These are phyloP conservation scores for Fomitopsis schrenkii DNA, from an alignment of 1,284 basidiomycete species.

Conservation along the genomic window DNA sequence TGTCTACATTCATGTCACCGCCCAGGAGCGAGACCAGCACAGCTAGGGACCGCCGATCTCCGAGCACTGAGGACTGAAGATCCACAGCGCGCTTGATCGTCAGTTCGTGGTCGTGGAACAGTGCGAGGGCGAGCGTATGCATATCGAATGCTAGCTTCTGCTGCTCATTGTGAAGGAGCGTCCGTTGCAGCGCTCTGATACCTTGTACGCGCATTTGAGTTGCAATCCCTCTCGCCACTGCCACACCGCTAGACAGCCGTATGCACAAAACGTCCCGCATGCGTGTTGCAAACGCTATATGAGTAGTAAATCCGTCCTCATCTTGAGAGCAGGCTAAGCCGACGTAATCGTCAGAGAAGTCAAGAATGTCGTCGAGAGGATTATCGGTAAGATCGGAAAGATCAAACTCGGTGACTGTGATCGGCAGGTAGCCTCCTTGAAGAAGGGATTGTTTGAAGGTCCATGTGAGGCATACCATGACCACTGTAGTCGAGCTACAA, in stretches of 20 bases:
- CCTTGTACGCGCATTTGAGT: neutral
- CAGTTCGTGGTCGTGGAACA: slow-evolving; percentile 34
- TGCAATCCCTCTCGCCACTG: neutral
- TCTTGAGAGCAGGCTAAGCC: slow-evolving; percentile 40
- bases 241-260: slow-evolving; percentile 5
- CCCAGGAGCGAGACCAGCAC: slow-evolving; percentile 6
- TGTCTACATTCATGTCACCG: slow-evolving; percentile 5
- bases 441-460: slow-evolving; percentile 4
- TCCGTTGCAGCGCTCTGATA: slow-evolving; percentile 8
- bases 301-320: slow-evolving; percentile 26
- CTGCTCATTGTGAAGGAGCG: slow-evolving; percentile 12
- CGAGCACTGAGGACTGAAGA: slow-evolving; percentile 24
- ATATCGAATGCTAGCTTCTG: slow-evolving; percentile 36
- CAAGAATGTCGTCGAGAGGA: slow-evolving; percentile 25
- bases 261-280: slow-evolving; percentile 28
- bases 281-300: slow-evolving; percentile 34
- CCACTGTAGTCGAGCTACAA: neutral
- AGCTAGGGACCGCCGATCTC: neutral
- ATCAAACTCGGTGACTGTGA: neutral
- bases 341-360: slow-evolving; percentile 17
- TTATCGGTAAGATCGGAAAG: slow-evolving; percentile 13
- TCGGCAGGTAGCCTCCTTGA: neutral
- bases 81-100: slow-evolving; percentile 42
- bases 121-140: slow-evolving; percentile 35
- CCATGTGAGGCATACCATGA: slow-evolving; percentile 3